Percentiles rank a stretch among this genome's conserved stretches.
These are phyloP conservation scores for Podaxis carcinomalis DNA, from an alignment of 768 basidiomycete species.

Conservation along the genomic window DNA sequence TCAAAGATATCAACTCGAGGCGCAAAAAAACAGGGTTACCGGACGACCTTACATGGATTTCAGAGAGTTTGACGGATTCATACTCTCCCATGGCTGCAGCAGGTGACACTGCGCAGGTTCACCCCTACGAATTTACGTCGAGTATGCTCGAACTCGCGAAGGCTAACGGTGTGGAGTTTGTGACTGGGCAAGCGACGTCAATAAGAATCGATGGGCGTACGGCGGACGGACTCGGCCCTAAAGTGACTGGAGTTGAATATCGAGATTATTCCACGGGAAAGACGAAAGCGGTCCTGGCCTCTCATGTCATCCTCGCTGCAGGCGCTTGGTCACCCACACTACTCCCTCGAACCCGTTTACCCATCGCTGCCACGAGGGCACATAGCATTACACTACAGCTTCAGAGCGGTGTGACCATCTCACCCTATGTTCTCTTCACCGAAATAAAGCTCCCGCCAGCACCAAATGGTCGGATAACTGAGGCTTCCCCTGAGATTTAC, in stretches of 20 bases:
- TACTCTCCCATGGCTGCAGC: constrained; percentile 56
- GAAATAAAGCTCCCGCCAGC: constrained; percentile 43
- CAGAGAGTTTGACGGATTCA: constrained; percentile 51
- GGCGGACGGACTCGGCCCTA: constrained; percentile 22
- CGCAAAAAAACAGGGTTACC: constrained; percentile 37
- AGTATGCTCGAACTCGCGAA: constrained; percentile 65
- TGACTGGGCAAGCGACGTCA: constrained; percentile 40
- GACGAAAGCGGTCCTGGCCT: constrained; percentile 43
- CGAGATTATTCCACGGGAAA: constrained; percentile 22
- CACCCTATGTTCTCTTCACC: constrained; percentile 82
- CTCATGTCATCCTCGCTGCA: constrained; percentile 73
- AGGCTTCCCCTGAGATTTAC: constrained; percentile 64
- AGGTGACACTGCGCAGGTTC: constrained; percentile 71
- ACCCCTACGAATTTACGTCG: constrained; percentile 70
- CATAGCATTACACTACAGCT: constrained; percentile 70
- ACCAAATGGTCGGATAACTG: constrained; percentile 14
- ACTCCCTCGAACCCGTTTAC: constrained; percentile 38
- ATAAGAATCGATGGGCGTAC: constrained; percentile 27
- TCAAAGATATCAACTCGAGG: constrained; percentile 14
- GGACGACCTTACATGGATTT: constrained; percentile 49
- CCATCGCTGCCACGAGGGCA: constrained; percentile 61
- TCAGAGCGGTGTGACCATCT: constrained; percentile 36
- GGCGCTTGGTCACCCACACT: constrained; percentile 82
- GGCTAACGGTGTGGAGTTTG: constrained; percentile 45
- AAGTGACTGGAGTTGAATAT: constrained; percentile 49